Evolutionary conservation across 495 filamentous ascomycete genomes (phyloP).

Genomic region (Neurospora sp.): DNA sequence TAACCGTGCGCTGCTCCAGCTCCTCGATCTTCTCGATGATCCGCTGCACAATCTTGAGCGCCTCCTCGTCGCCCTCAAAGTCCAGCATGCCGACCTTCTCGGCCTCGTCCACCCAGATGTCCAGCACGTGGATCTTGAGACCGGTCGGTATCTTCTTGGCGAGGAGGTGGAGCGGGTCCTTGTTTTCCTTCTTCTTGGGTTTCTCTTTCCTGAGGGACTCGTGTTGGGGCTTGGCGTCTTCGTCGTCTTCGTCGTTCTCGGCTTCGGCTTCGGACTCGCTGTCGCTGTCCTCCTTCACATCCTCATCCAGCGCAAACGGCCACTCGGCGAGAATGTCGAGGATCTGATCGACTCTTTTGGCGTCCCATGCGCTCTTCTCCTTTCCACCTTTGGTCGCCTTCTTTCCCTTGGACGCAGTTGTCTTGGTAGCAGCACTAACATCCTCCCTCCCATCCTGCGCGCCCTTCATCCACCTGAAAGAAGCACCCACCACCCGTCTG

Average conservation of each 20-base stretch:
- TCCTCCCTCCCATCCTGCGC: slow-evolving; percentile 42
- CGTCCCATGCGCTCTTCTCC: slow-evolving; percentile 20
- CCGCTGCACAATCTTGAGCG: slow-evolving; percentile 23
- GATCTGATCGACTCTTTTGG: slow-evolving; percentile 23
- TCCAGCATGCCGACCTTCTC: slow-evolving; percentile 55
- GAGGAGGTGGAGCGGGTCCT: slow-evolving; percentile 13
- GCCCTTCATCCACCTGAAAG: slow-evolving; percentile 47
- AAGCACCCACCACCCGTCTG: slow-evolving; percentile 60
- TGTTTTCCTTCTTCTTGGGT: not conserved
- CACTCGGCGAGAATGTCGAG: slow-evolving; percentile 32
- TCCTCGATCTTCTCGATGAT: slow-evolving; percentile 29
- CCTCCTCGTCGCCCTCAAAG: slow-evolving; percentile 26
- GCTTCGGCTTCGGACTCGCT: not conserved
- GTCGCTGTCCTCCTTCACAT: slow-evolving; percentile 20
- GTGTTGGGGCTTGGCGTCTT: slow-evolving; percentile 15
- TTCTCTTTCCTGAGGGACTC: not conserved
- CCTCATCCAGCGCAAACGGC: slow-evolving; percentile 33
- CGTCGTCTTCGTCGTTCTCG: slow-evolving; percentile 9
- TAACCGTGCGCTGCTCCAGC: slow-evolving; percentile 37
- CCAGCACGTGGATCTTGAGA: slow-evolving; percentile 75
- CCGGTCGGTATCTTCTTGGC: slow-evolving; percentile 56
- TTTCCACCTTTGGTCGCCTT: slow-evolving; percentile 9
- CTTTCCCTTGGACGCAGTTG: slow-evolving; percentile 31
- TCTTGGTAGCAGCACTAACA: slow-evolving; percentile 55
- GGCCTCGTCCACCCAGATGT: slow-evolving; percentile 84